phyloP scores from a whole-genome alignment of 495 filamentous ascomycete genomes.

The Aspergillus cristatus region DNA sequence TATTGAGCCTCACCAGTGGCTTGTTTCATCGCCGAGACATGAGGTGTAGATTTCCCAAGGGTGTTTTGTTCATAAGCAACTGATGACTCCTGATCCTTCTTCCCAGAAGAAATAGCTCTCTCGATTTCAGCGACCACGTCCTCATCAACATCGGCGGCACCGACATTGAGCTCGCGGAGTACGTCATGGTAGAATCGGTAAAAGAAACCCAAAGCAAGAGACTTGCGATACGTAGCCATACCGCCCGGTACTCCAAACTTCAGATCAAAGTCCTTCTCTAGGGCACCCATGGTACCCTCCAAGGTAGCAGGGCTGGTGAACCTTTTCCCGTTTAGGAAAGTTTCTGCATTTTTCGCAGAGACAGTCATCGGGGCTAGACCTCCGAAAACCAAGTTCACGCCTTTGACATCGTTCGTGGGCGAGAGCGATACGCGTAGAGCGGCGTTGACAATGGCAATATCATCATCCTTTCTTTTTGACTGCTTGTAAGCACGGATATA shows the following conservation, averaged over 20 bases:
- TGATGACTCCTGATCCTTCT: slow-evolving; percentile 50
- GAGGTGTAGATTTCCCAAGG: slow-evolving; percentile 74
- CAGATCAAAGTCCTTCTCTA: slow-evolving; percentile 81
- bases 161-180: slow-evolving; percentile 42
- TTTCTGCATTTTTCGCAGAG: slow-evolving; percentile 64
- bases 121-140: slow-evolving; percentile 52
- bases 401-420: slow-evolving; percentile 51
- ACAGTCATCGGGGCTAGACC: slow-evolving; percentile 86
- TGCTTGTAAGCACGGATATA: slow-evolving; percentile 86
- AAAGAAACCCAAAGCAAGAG: slow-evolving; percentile 80
- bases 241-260: slow-evolving; percentile 83
- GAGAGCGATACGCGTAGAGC: slow-evolving; percentile 64
- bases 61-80: too few relatives aligned
- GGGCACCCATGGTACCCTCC: slow-evolving; percentile 76
- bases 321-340: slow-evolving; percentile 63
- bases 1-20: slow-evolving; percentile 92
- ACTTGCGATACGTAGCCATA: slow-evolving; percentile 93
- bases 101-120: slow-evolving; percentile 43
- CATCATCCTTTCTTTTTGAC: slow-evolving; percentile 90
- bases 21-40: slow-evolving; percentile 91
- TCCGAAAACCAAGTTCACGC: slow-evolving; percentile 73
- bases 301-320: slow-evolving; percentile 73
- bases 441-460: slow-evolving; percentile 91
- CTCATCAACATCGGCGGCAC: slow-evolving; percentile 33
- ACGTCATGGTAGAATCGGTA: slow-evolving; percentile 81